phyloP scores from a whole-genome alignment of 805 yeast species.

The Nakazawaea peltata region DNA sequence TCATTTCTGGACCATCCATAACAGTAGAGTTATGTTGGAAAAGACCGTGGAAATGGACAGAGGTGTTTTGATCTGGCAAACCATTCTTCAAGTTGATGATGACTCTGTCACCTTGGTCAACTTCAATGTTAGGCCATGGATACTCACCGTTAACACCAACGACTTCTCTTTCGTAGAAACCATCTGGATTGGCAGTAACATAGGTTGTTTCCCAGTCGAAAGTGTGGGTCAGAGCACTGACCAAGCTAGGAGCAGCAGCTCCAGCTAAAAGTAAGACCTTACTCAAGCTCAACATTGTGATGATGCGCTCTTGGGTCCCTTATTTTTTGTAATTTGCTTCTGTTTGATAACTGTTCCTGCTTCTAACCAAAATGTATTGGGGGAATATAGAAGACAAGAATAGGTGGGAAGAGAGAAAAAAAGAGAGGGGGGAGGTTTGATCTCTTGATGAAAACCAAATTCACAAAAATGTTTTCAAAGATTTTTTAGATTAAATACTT shows the following conservation, averaged over 20 bases:
- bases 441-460: too few species aligned
- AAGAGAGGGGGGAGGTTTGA: too few species aligned
- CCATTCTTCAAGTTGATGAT: conserved; percentile 70
- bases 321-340: too few species aligned
- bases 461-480: too few species aligned
- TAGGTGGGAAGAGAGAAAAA: too few species aligned
- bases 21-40: conserved; percentile 67
- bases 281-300: neutral
- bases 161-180: conserved; percentile 32
- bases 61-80: conserved; percentile 57
- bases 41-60: conserved; percentile 91
- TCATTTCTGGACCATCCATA: conserved; percentile 89
- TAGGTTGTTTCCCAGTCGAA: conserved; percentile 61
- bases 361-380: too few species aligned
- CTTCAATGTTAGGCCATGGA: conserved; percentile 85
- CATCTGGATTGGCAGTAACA: conserved; percentile 57
- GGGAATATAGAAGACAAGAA: too few species aligned
- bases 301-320: too few species aligned
- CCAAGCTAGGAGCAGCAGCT: conserved; percentile 3
- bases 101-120: conserved; percentile 73
- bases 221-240: conserved; percentile 42
- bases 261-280: neutral
- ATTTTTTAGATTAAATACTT: too few species aligned
- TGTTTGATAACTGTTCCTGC: too few species aligned
- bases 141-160: conserved; percentile 45